Evolutionary conservation across 352 stramenopile genomes (phyloP), one percentile per base, ranked within the genome.

Genomic region (Phytopythium montanum): DNA sequence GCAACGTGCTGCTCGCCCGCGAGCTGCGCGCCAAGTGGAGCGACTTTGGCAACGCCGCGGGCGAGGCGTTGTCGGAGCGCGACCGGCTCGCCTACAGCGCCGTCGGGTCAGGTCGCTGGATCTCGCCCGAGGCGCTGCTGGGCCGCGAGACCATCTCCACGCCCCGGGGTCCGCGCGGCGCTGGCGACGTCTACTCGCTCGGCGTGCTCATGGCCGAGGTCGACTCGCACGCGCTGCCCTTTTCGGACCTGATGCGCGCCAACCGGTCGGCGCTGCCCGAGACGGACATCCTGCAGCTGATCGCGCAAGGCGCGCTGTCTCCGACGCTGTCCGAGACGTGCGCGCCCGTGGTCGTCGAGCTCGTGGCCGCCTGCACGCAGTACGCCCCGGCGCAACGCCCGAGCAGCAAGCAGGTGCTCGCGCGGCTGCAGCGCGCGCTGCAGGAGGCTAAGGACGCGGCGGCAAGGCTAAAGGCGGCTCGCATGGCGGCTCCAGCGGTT

Each of bases 161-260:
- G 21, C 73, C 71, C n/a, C 36, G 13, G 19, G 48, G 23, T 31
- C 61, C 41, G 56, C 68, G 16, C 73, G 73, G 83, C 18, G 78
- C 77, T 3, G 76, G 68, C 25, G 78, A 90, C 36, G 81, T 90
- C 41, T 90, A 90, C 56, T 81, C 80, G 51, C 68, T 90, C 57
- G 80, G 80, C 25, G 84, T 90, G 46, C 52, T 90, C 46, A 83
- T 90, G 36, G 75, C 81, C 19, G 80, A 90, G 57, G 73, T 89
- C 66, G 79, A 90, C 38, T 85, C 80, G 23, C 80, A 90, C 54
- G 73, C 85, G 58, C 66, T 90, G 41, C 80, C 80, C 13, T 90
- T 90, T 51, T 79, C 78, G 10, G 75, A 90, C 54, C 62, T 87
- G n/a, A 86, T 86, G 76, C 67, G 80, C 55, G 73, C 76, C 5